A percentile compares a stretch with the other conserved stretches of the same genome.
These are phyloP conservation scores for Lenwebbia sp. DNA, from an alignment of 345 rosid species.

Conservation along the genomic window DNA sequence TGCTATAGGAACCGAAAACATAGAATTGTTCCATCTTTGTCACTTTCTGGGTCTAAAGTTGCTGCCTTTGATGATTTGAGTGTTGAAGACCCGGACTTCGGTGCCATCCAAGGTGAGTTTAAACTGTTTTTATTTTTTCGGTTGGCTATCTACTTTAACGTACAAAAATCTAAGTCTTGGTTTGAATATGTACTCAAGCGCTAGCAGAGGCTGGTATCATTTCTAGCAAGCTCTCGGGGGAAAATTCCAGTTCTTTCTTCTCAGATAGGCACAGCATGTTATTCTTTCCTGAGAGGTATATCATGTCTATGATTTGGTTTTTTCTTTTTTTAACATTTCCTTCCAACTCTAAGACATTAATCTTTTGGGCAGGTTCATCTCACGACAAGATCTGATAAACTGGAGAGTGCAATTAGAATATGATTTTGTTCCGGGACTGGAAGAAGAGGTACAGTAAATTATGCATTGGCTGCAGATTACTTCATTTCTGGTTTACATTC, in stretches of 20 bases:
- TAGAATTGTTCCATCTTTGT: constrained; percentile 48
- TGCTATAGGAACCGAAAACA: constrained; percentile 54
- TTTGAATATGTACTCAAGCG: constrained; percentile 27
- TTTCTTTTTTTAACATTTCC: background rate
- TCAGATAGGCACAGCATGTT: constrained; percentile 11
- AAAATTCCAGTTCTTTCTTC: constrained; percentile 10
- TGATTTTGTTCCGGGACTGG: constrained; percentile 27
- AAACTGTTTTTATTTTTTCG: background rate
- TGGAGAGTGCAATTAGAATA: constrained; percentile 84
- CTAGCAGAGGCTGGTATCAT: constrained; percentile 78
- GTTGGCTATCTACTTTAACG: background rate
- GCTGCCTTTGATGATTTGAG: constrained; percentile 72
- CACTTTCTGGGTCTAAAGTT: constrained; percentile 44
- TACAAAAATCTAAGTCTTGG: background rate
- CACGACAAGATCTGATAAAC: constrained; percentile 61
- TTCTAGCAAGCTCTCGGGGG: constrained; percentile 40
- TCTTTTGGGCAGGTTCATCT: constrained; percentile 43
- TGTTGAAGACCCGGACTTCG: constrained; percentile 50
- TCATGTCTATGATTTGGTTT: background rate
- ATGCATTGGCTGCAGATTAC: background rate
- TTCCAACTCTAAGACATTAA: background rate
- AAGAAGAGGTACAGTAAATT: constrained; percentile 46
- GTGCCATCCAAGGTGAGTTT: constrained; percentile 51
- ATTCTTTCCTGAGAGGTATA: constrained; percentile 55
- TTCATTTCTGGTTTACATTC: background rate